Conservation (phyloP, 768 basidiomycete species). For the Lentinula boryana region DNA sequence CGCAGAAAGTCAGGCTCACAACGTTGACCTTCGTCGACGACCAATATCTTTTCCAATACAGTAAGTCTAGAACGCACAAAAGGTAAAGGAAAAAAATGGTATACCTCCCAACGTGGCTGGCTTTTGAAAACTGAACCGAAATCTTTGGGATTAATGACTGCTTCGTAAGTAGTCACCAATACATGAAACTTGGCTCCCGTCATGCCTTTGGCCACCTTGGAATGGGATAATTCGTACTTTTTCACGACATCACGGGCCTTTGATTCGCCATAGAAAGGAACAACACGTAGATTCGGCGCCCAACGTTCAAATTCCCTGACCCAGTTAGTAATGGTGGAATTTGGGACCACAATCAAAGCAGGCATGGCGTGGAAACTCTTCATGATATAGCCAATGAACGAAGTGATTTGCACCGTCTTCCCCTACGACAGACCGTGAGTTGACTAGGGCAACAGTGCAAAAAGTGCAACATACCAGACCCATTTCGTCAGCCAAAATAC, state of each 20-base stretch:
- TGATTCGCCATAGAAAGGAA: conserved; percentile 81
- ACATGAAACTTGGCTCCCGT: conserved; percentile 77
- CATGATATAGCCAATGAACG: conserved; percentile 68
- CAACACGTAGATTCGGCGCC: conserved; percentile 69
- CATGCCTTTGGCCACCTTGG: conserved; percentile 27
- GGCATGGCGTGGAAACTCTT: conserved; percentile 60
- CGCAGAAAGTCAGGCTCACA: conserved; percentile 41
- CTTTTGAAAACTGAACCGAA: conserved; percentile 71
- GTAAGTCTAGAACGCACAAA: not conserved
- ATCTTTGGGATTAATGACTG: conserved; percentile 63
- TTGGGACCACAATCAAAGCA: conserved; percentile 88
- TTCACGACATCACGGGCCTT: conserved; percentile 77
- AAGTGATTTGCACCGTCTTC: conserved; percentile 88
- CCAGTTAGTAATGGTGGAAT: conserved; percentile 96
- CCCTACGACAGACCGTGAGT: conserved; percentile 39
- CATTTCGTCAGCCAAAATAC: conserved; percentile 98
- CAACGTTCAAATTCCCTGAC: conserved; percentile 89
- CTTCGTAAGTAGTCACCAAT: conserved; percentile 89
- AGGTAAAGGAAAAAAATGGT: conserved; percentile 5
- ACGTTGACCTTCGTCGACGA: conserved; percentile 92
- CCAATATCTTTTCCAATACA: conserved; percentile 41
- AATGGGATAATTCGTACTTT: conserved; percentile 75
- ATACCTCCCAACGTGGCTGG: conserved; percentile 84
- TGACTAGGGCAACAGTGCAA: not conserved
- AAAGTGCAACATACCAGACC: conserved; percentile 54